Percentiles rank a stretch among this genome's conserved stretches.
These are phyloP conservation scores for Westerdykella sp. DNA, from an alignment of 2,329 filamentous ascomycete species.

Conservation along the genomic window DNA sequence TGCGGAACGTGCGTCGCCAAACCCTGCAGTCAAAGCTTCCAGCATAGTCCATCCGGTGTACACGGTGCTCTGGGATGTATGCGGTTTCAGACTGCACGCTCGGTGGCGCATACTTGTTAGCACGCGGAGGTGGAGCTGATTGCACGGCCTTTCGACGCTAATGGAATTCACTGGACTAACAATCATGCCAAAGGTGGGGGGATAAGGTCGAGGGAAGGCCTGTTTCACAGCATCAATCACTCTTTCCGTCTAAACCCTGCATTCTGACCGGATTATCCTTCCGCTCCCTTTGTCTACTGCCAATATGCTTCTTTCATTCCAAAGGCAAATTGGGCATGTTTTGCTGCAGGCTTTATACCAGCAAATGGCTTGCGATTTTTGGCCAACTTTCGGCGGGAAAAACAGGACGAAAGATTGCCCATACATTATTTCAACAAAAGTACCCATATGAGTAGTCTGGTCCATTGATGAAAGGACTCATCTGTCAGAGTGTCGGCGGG, in stretches of 20 bases:
- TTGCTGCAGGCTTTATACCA: no score
- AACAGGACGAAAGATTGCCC: no score
- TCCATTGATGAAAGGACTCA: no score
- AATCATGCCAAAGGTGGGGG: conserved; percentile 18
- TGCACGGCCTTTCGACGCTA: conserved; percentile 2
- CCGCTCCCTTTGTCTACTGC: conserved; percentile 10
- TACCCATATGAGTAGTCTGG: no score
- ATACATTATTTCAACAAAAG: no score
- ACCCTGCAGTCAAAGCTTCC: conserved; percentile 24
- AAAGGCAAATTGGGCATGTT: no score
- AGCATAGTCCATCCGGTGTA: conserved; percentile 29
- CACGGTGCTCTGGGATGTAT: conserved; percentile 11
- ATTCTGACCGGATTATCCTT: conserved; percentile 9
- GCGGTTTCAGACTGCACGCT: conserved; percentile 22
- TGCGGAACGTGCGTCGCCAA: conserved; percentile 16
- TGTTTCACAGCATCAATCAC: conserved; percentile 33
- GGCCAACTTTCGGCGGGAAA: no score
- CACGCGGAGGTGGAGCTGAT: no score
- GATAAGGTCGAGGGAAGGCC: conserved; percentile 27
- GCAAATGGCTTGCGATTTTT: no score
- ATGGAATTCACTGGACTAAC: conserved; percentile 14
- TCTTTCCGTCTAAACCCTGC: conserved; percentile 26
- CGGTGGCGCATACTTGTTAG: conserved; percentile 3
- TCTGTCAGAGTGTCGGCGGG: no score
- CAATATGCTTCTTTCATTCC: not conserved